Percentiles rank a stretch among this genome's conserved stretches.
Conservation (phyloP, 108 stramenopile genomes). For the Licmophora abbreviata region DNA sequence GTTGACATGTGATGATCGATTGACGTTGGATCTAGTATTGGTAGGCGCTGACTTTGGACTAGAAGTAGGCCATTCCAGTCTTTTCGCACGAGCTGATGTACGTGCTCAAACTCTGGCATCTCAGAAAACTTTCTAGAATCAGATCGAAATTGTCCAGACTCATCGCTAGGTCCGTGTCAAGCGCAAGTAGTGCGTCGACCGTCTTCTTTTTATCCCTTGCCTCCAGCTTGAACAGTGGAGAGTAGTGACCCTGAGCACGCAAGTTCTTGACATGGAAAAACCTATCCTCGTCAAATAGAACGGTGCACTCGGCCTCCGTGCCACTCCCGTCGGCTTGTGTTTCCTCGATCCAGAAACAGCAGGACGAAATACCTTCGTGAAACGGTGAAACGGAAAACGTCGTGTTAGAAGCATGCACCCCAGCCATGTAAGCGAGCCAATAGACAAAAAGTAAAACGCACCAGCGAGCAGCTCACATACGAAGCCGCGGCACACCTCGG, state of each 20-base stretch:
- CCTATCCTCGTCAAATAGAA: slow-evolving; percentile 80
- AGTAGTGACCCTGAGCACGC: slow-evolving; percentile 24
- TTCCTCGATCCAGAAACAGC: slow-evolving; percentile 81
- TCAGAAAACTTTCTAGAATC: slow-evolving; percentile 64
- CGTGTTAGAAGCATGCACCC: background rate
- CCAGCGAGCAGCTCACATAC: slow-evolving; percentile 58
- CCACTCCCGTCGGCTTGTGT: slow-evolving; percentile 1
- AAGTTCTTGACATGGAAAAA: slow-evolving; percentile 63
- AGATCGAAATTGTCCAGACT: slow-evolving; percentile 58
- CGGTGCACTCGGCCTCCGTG: slow-evolving; percentile 31
- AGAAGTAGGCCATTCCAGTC: slow-evolving; percentile 54
- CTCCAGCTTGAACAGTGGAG: slow-evolving; percentile 34
- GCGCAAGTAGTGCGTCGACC: slow-evolving; percentile 2
- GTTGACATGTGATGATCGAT: too few relatives aligned
- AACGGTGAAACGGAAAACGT: background rate
- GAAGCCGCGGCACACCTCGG: slow-evolving; percentile 25
- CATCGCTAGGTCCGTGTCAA: slow-evolving; percentile 24
- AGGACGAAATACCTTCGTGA: slow-evolving; percentile 45
- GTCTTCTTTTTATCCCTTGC: background rate
- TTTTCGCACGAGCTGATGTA: slow-evolving; percentile 54
- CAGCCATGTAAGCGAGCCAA: background rate
- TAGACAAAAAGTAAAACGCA: background rate
- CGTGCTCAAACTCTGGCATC: slow-evolving; percentile 74
- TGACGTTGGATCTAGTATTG: background rate
- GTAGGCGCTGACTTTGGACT: background rate